Conservation (phyloP, 352 stramenopile species). For the Globisporangium nagaii region DNA sequence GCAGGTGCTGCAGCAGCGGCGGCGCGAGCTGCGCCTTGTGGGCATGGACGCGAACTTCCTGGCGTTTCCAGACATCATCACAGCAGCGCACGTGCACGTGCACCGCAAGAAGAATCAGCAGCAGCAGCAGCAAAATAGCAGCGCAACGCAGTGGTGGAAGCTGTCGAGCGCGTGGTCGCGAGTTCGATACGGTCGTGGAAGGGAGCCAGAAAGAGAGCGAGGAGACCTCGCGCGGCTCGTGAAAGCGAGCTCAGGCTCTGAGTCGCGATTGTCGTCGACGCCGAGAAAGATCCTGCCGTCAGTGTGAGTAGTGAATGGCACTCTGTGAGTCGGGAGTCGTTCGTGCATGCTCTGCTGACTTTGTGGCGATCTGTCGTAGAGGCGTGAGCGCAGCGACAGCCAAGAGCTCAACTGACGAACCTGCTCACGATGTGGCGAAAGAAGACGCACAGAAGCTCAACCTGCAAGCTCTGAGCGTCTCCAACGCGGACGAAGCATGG, state of each 20-base stretch:
- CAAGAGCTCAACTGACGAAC: background rate
- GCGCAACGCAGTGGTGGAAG: background rate
- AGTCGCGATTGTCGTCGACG: constrained; percentile 9
- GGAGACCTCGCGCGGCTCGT: background rate
- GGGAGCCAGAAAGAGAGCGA: constrained; percentile 12
- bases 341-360: no score
- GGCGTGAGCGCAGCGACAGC: background rate
- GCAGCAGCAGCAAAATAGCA: no score
- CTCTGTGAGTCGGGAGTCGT: no score
- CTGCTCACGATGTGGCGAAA: background rate
- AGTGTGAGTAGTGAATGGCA: constrained; percentile 17
- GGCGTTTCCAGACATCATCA: constrained; percentile 35
- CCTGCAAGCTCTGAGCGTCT: constrained; percentile 7
- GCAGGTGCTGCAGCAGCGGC: constrained; percentile 26
- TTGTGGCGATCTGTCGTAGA: no score
- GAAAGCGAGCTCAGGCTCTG: background rate
- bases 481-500: constrained; percentile 40
- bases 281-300: constrained; percentile 33
- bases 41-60: constrained; percentile 21
- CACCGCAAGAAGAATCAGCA: constrained; percentile 6
- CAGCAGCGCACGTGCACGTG: constrained; percentile 16
- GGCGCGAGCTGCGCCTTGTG: constrained; percentile 25
- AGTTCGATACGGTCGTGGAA: background rate
- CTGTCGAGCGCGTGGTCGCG: background rate
- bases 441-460: no score